These are phyloP conservation scores for Leishmania braziliensis DNA, from an alignment of 208 protist genomes.

Conservation along the genomic window DNA sequence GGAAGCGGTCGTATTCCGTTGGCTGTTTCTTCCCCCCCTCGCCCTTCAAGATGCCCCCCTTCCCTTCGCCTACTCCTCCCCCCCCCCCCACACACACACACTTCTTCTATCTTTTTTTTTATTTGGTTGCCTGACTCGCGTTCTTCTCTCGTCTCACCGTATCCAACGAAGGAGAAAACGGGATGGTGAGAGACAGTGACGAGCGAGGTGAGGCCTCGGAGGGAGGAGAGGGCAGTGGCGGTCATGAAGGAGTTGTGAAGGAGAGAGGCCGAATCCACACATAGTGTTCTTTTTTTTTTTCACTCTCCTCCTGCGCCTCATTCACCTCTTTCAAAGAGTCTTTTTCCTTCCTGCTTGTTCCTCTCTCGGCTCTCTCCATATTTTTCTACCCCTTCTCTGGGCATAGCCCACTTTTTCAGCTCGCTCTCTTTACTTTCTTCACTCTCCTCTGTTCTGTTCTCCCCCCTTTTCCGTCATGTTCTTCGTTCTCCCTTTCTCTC, in stretches of 20 bases:
- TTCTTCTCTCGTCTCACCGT: not conserved
- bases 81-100: not conserved
- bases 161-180: not conserved
- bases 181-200: not conserved
- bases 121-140: not conserved
- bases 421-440: not conserved
- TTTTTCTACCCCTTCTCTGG: not conserved
- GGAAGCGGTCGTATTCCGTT: not conserved
- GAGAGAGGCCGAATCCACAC: not conserved
- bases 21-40: not conserved
- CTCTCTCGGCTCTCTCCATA: not conserved
- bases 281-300: conserved; percentile 2
- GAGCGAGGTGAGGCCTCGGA: not conserved
- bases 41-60: not conserved
- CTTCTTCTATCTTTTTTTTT: not conserved
- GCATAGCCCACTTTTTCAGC: not conserved
- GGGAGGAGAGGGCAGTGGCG: not conserved
- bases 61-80: not conserved
- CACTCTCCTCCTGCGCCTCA: not conserved
- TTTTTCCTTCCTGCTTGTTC: not conserved
- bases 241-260: not conserved
- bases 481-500: not conserved
- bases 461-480: not conserved
- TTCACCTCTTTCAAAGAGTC: not conserved
- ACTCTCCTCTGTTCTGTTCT: not conserved